Percentiles rank a stretch among this genome's conserved stretches.
Evolutionary conservation across 208 protist species (phyloP).

Genomic region (Paratrypanosoma confusum): DNA sequence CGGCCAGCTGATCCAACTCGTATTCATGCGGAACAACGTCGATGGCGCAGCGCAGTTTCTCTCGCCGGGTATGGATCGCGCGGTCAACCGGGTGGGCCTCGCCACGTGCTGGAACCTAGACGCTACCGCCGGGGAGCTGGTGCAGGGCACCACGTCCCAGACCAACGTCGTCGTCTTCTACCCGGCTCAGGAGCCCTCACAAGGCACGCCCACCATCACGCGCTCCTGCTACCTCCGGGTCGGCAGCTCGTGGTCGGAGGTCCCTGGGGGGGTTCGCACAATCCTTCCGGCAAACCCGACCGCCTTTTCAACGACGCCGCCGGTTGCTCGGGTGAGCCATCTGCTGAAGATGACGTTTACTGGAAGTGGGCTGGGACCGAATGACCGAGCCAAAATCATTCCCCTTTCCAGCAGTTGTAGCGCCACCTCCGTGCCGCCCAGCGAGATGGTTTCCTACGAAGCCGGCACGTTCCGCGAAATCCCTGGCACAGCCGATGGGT

Average conservation of each 20-base stretch:
- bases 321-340: constrained; percentile 24
- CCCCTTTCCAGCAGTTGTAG: constrained; percentile 42
- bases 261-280: constrained; percentile 31
- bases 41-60: constrained; percentile 21
- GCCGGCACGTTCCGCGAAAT: neutral
- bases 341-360: constrained; percentile 48
- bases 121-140: constrained; percentile 20
- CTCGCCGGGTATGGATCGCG: constrained; percentile 51
- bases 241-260: constrained; percentile 52
- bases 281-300: constrained; percentile 69
- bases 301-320: constrained; percentile 40
- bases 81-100: constrained; percentile 28
- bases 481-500: constrained; percentile 20
- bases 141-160: constrained; percentile 32
- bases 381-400: constrained; percentile 74
- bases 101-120: constrained; percentile 60
- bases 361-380: constrained; percentile 32
- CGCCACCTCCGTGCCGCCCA: constrained; percentile 39
- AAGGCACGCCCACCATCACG: constrained; percentile 13
- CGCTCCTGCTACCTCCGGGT: constrained; percentile 56
- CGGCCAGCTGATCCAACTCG: constrained; percentile 62
- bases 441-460: constrained; percentile 32
- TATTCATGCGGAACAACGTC: constrained; percentile 37
- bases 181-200: constrained; percentile 23
- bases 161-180: constrained; percentile 44